Base-by-base conservation (phyloP, 345 rosid genomes). In the Trapa bicornis region DNA sequence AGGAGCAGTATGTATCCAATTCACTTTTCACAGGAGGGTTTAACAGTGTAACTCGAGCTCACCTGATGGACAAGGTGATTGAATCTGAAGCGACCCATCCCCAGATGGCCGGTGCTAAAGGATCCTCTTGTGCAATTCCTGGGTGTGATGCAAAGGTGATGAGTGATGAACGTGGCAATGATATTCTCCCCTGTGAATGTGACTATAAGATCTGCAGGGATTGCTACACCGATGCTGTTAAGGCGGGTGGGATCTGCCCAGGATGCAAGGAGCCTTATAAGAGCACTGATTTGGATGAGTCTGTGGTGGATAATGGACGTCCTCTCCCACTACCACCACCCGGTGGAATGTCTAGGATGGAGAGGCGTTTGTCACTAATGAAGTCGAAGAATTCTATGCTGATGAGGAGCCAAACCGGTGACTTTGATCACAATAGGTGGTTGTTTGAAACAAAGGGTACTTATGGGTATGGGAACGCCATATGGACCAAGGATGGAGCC, bases 31-130 rank as follows among this genome's bases (percentile, higher is more conserved):
- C 98, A 0, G 98, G 98, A 7, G 98, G 98, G 13, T 92, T 88
- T 68, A 92, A 88, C 75, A 89, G 91, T 71, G 84, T 82, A 37
- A 92, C 97, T 0, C 81, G 91, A 37, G 96, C 98, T 70, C 98
- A 92, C 77, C 84, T 92, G 45, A 92, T 92, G 98, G 97, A 92
- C 80, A 92, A 90, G 81, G 98, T 92, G 72, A 88, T 78, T 29
- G 98, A 92, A 22, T 90, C 90, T n/a, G 96, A 93, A 75, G 74
- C 96, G 6, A 87, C 54, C 72, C 98, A 93, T 78, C 98, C 98
- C 1, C 98, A 93, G 65, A 93, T 93, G 98, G 98, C 97, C 65
- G 98, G 98, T 11, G 83, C 88, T 10, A 93, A 88, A 77, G 98
- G 97, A 15, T 90, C 98, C 0, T 88, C 94, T 3, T 93, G 97